Percentiles rank a stretch among this genome's conserved stretches.
phyloP scores from a whole-genome alignment of 441 rosid species.

The Bruguiera hainesii region DNA sequence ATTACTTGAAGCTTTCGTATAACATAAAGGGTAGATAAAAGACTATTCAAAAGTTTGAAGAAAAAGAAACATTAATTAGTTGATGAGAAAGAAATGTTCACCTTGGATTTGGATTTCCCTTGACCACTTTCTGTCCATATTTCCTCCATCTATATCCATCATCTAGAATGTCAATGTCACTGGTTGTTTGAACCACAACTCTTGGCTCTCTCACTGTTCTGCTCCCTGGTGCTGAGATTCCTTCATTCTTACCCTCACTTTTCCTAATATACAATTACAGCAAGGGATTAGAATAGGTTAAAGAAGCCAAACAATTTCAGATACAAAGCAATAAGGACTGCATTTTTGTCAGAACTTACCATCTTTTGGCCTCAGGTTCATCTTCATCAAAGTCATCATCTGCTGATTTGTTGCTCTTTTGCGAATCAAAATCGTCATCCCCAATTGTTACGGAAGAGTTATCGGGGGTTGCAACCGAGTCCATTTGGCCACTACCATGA shows the following conservation, averaged over 20 bases:
- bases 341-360: slow-evolving; percentile 38
- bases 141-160: slow-evolving; percentile 98
- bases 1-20: no score
- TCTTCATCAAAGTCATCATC: slow-evolving; percentile 71
- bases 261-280: slow-evolving; percentile 40
- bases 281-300: background rate
- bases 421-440: slow-evolving; percentile 65
- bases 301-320: slow-evolving; percentile 1
- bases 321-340: background rate
- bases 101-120: slow-evolving; percentile 96
- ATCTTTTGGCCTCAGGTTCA: slow-evolving; percentile 73
- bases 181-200: slow-evolving; percentile 87
- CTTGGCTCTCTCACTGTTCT: slow-evolving; percentile 81
- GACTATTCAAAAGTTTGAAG: background rate
- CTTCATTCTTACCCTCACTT: slow-evolving; percentile 66
- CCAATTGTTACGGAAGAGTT: slow-evolving; percentile 75
- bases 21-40: no score
- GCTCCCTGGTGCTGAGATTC: slow-evolving; percentile 67
- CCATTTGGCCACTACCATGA: slow-evolving; percentile 47
- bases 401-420: slow-evolving; percentile 47
- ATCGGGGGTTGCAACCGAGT: slow-evolving; percentile 61
- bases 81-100: slow-evolving; percentile 15
- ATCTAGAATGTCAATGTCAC: slow-evolving; percentile 87
- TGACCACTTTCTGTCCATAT: slow-evolving; percentile 95
- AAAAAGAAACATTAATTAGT: background rate